Evolutionary conservation across 2,329 filamentous ascomycete species (phyloP).

Genomic region (Hymenoscyphus scutula): DNA sequence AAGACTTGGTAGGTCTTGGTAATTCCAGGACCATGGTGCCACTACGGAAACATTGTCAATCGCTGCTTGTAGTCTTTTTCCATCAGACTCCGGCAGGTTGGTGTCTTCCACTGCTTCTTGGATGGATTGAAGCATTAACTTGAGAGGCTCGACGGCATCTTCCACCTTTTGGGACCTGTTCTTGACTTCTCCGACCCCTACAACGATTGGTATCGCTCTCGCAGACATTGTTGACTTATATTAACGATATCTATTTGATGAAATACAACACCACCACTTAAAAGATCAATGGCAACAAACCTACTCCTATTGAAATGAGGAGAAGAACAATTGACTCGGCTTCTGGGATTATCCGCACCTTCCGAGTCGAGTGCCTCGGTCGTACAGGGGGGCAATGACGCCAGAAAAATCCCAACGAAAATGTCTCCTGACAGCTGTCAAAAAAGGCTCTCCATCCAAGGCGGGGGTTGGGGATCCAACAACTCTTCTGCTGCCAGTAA

Average conservation of each 20-base stretch:
- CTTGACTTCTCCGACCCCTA: conserved; percentile 61
- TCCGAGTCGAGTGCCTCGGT: background rate
- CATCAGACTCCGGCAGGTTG: conserved; percentile 32
- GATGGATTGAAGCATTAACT: conserved; percentile 58
- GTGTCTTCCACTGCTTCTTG: conserved; percentile 51
- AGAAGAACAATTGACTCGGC: background rate
- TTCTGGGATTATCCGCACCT: background rate
- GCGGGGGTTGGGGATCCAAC: no score
- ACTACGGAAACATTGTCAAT: conserved; percentile 61
- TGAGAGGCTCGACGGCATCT: conserved; percentile 57
- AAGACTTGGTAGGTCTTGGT: conserved; percentile 55
- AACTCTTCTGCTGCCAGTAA: no score
- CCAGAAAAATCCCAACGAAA: background rate
- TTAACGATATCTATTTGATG: background rate
- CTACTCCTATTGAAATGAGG: background rate
- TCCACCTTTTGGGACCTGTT: conserved; percentile 52
- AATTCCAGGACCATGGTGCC: conserved; percentile 65
- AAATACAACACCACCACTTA: background rate
- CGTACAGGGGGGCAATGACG: background rate
- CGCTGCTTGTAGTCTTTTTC: conserved; percentile 40
- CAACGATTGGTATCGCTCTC: conserved; percentile 49
- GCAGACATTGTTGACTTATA: background rate
- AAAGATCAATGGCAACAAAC: background rate
- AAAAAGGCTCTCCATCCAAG: no score
- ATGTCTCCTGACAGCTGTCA: background rate